These are phyloP conservation scores for Lactifluus volemus DNA, from an alignment of 768 basidiomycete species.

Conservation along the genomic window DNA sequence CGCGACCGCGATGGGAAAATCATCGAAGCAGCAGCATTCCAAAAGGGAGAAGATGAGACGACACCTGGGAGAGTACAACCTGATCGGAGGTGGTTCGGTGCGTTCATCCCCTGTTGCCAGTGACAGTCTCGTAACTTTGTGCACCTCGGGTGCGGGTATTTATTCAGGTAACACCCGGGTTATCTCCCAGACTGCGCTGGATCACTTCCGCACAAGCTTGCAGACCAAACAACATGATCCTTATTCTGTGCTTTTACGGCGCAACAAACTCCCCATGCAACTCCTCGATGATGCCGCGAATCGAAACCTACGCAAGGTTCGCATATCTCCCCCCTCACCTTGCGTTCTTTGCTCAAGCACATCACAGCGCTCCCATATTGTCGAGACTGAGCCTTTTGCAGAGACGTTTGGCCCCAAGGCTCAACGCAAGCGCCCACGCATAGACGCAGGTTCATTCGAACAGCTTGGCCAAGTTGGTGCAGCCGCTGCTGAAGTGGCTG, in stretches of 20 bases:
- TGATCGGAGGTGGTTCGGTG: constrained; percentile 96
- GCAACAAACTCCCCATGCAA: constrained; percentile 97
- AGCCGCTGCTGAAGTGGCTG: constrained; percentile 47
- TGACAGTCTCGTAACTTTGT: background rate
- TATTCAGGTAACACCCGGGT: constrained; percentile 89
- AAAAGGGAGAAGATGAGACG: constrained; percentile 89
- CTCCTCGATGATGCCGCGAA: constrained; percentile 86
- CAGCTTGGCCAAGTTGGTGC: constrained; percentile 68
- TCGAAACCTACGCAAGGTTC: constrained; percentile 66
- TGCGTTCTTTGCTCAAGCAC: background rate
- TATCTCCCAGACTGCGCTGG: constrained; percentile 91
- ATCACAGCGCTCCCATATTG: constrained; percentile 76
- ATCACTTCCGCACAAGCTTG: constrained; percentile 91
- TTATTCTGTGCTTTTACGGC: constrained; percentile 86
- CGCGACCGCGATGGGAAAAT: constrained; percentile 90
- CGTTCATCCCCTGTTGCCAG: constrained; percentile 24
- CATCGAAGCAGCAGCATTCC: constrained; percentile 87
- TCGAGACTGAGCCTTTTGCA: constrained; percentile 89
- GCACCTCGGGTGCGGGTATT: background rate
- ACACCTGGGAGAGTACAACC: constrained; percentile 89
- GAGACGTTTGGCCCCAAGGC: constrained; percentile 97
- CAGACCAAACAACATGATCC: constrained; percentile 83
- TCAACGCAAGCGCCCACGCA: constrained; percentile 80
- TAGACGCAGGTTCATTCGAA: constrained; percentile 88
- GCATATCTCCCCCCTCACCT: constrained; percentile 6